These are phyloP conservation scores for Nakaseomyces sp. DNA, from an alignment of 1,139 yeast species.

Conservation along the genomic window DNA sequence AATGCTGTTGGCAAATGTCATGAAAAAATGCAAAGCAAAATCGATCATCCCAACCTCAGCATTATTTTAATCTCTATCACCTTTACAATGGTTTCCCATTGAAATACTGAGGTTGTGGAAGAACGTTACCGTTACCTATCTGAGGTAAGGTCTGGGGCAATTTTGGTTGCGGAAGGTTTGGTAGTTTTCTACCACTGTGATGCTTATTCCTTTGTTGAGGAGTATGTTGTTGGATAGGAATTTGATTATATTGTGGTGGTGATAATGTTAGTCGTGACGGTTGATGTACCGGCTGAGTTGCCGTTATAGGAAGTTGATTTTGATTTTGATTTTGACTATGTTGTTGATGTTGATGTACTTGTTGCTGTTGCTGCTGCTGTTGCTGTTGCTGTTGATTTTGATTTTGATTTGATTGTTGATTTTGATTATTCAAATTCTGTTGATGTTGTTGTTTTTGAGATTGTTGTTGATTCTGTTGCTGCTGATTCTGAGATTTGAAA, in stretches of 20 bases:
- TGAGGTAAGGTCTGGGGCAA: background rate
- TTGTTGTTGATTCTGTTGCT: background rate
- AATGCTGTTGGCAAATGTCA: no score
- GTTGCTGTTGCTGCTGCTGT: background rate
- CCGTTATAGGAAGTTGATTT: background rate
- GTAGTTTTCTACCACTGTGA: conserved; percentile 1
- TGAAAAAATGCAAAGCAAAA: no score
- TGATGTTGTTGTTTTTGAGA: no score
- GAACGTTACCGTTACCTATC: conserved; percentile 1
- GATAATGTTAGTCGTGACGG: background rate
- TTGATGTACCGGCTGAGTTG: background rate
- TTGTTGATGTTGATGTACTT: background rate
- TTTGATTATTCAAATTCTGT: no score
- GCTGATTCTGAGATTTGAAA: background rate
- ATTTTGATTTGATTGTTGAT: background rate
- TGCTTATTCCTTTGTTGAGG: conserved; percentile 1
- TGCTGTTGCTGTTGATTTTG: conserved; percentile 3
- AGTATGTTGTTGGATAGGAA: background rate
- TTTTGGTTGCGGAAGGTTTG: conserved; percentile 4
- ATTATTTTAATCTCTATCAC: background rate
- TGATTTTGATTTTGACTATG: conserved; percentile 2
- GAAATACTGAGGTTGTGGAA: conserved; percentile 4
- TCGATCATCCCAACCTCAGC: no score
- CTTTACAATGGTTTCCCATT: conserved; percentile 2
- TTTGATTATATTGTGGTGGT: background rate